Percentiles rank a stretch among this genome's conserved stretches.
These are phyloP conservation scores for Trypethelium eluteriae DNA, from an alignment of 495 filamentous ascomycete genomes.

Conservation along the genomic window DNA sequence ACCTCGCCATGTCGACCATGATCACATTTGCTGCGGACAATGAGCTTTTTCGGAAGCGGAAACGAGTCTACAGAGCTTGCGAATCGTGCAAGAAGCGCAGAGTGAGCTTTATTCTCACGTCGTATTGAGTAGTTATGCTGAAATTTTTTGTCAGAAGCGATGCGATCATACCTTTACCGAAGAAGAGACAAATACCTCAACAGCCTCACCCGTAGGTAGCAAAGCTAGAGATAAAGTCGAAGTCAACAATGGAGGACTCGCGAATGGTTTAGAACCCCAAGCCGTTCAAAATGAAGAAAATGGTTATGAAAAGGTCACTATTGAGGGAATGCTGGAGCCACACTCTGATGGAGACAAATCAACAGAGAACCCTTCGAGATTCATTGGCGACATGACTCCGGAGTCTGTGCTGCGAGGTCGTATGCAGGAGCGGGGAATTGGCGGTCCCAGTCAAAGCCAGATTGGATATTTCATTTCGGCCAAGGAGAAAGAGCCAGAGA, in stretches of 20 bases:
- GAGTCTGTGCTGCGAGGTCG: slow-evolving; percentile 28
- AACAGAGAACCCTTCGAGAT: slow-evolving; percentile 22
- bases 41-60: slow-evolving; percentile 31
- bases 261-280: slow-evolving; percentile 17
- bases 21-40: slow-evolving; percentile 32
- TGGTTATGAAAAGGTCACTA: background rate
- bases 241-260: background rate
- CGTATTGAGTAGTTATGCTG: background rate
- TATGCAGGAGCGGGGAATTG: slow-evolving; percentile 20
- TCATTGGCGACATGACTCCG: slow-evolving; percentile 30
- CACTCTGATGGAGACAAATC: slow-evolving; percentile 17
- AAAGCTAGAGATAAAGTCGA: background rate
- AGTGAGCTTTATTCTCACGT: slow-evolving; percentile 16
- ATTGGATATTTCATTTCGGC: slow-evolving; percentile 26
- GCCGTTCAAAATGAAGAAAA: background rate
- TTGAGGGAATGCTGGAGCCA: slow-evolving; percentile 16
- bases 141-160: slow-evolving; percentile 23
- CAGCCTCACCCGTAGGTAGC: slow-evolving; percentile 12
- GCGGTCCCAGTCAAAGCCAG: slow-evolving; percentile 16
- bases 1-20: slow-evolving; percentile 27
- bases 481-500: slow-evolving; percentile 16
- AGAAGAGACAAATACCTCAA: slow-evolving; percentile 24
- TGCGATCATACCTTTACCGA: slow-evolving; percentile 32
- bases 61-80: slow-evolving; percentile 29
- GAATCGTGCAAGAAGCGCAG: slow-evolving; percentile 31